Conservation (phyloP, 768 basidiomycete genomes). For the Trametes villosa region DNA sequence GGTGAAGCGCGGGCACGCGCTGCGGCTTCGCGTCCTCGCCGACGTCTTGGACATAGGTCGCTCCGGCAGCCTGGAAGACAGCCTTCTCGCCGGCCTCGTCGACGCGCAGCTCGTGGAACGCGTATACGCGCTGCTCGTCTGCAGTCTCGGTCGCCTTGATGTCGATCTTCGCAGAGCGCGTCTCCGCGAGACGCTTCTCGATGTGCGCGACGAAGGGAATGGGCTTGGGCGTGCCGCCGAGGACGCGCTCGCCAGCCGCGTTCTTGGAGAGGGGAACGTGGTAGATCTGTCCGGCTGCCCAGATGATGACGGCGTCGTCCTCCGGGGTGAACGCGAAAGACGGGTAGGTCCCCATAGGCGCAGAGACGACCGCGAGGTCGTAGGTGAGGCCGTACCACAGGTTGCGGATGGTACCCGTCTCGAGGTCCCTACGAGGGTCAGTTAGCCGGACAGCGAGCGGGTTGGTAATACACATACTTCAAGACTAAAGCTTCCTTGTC, state of each 20-base stretch:
- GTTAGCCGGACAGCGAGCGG: neutral
- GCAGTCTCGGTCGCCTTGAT: slow-evolving; percentile 57
- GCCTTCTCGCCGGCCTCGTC: slow-evolving; percentile 57
- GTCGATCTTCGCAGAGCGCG: slow-evolving; percentile 51
- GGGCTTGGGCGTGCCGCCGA: slow-evolving; percentile 45
- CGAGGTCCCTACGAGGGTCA: slow-evolving; percentile 53
- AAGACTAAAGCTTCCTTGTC: slow-evolving; percentile 76
- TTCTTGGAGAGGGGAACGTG: slow-evolving; percentile 61
- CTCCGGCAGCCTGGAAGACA: slow-evolving; percentile 72
- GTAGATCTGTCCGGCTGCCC: slow-evolving; percentile 75
- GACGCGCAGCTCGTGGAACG: slow-evolving; percentile 64
- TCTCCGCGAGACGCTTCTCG: slow-evolving; percentile 67
- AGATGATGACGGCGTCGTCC: slow-evolving; percentile 66
- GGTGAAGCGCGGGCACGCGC: slow-evolving; percentile 52
- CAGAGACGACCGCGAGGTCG: slow-evolving; percentile 63
- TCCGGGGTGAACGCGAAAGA: slow-evolving; percentile 70
- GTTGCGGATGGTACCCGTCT: slow-evolving; percentile 65
- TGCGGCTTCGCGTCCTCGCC: slow-evolving; percentile 21
- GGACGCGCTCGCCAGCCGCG: slow-evolving; percentile 54
- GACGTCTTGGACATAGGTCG: slow-evolving; percentile 54
- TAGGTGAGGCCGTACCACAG: slow-evolving; percentile 73
- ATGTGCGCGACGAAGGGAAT: slow-evolving; percentile 67
- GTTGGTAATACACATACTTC: slow-evolving; percentile 50
- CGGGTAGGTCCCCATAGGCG: slow-evolving; percentile 82
- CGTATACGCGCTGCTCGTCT: slow-evolving; percentile 57